These are phyloP conservation scores for Mitragyna speciosa DNA, from an alignment of 257 asterid genomes.

Conservation along the genomic window DNA sequence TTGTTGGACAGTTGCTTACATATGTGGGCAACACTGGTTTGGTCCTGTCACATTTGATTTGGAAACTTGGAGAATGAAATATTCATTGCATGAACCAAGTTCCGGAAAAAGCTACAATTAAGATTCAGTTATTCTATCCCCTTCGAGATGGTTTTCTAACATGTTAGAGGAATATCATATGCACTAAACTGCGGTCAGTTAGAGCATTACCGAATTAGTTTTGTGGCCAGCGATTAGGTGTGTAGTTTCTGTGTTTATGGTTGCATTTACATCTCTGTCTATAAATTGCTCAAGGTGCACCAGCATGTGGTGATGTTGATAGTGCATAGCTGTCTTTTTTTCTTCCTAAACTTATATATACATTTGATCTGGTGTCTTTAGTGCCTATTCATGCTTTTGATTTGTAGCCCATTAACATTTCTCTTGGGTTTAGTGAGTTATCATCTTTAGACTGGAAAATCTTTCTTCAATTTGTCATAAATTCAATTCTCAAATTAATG, in stretches of 20 bases:
- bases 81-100: neutral
- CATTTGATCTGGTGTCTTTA: neutral
- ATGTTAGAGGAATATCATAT: neutral
- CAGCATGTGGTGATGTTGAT: neutral
- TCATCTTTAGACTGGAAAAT: neutral
- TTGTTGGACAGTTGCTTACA: neutral
- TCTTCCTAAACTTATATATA: neutral
- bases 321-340: neutral
- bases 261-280: neutral
- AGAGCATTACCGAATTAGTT: neutral
- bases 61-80: neutral
- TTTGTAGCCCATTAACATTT: neutral
- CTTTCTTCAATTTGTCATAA: neutral
- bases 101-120: neutral
- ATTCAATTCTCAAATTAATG: conserved; percentile 41
- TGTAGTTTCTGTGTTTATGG: neutral
- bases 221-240: neutral
- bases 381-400: neutral
- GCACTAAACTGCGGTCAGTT: too few relatives aligned
- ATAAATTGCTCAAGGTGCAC: neutral
- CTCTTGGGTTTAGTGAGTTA: neutral
- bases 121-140: neutral
- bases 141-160: neutral
- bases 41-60: neutral
- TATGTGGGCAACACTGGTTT: neutral